These are phyloP conservation scores for Emmonsiellopsis sp. DNA, from an alignment of 2,329 filamentous ascomycete species.

Conservation along the genomic window DNA sequence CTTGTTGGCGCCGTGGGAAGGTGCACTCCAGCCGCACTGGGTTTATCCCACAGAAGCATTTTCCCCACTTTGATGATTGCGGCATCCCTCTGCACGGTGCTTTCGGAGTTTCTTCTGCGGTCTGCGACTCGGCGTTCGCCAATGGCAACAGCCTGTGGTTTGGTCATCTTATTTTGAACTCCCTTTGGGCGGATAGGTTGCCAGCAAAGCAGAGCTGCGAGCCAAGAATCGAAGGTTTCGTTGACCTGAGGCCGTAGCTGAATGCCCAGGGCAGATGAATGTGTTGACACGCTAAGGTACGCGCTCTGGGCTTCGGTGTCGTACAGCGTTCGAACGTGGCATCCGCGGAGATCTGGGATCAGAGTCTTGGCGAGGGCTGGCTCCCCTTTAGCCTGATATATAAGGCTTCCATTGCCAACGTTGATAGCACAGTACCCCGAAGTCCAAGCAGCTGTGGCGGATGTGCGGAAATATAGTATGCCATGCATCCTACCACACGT, in stretches of 20 bases:
- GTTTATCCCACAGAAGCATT: constrained; percentile 84
- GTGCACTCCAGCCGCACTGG: constrained; percentile 33
- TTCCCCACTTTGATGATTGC: constrained; percentile 94
- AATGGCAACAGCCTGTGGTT: constrained; percentile 37
- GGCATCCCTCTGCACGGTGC: constrained; percentile 53
- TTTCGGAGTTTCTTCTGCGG: constrained; percentile 37
- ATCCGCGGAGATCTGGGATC: constrained; percentile 41
- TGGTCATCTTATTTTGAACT: constrained; percentile 42
- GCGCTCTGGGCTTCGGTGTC: constrained; percentile 36
- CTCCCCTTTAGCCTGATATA: constrained; percentile 42
- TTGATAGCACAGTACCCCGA: constrained; percentile 44
- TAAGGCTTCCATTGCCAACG: constrained; percentile 40
- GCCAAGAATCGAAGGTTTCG: constrained; percentile 44
- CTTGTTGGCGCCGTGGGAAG: constrained; percentile 27
- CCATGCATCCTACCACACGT: constrained; percentile 44
- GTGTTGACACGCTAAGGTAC: constrained; percentile 40
- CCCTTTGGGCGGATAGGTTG: constrained; percentile 42
- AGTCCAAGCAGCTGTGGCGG: constrained; percentile 35
- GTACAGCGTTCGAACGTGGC: constrained; percentile 39
- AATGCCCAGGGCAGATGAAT: constrained; percentile 37
- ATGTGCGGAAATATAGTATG: constrained; percentile 40
- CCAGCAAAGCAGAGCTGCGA: constrained; percentile 43
- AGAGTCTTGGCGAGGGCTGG: constrained; percentile 38
- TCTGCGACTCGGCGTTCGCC: constrained; percentile 33
- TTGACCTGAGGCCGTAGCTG: constrained; percentile 40